Percentiles rank a stretch among this genome's conserved stretches.
These are phyloP conservation scores for Sporothrix globosa DNA, from an alignment of 2,329 filamentous ascomycete genomes.

Conservation along the genomic window DNA sequence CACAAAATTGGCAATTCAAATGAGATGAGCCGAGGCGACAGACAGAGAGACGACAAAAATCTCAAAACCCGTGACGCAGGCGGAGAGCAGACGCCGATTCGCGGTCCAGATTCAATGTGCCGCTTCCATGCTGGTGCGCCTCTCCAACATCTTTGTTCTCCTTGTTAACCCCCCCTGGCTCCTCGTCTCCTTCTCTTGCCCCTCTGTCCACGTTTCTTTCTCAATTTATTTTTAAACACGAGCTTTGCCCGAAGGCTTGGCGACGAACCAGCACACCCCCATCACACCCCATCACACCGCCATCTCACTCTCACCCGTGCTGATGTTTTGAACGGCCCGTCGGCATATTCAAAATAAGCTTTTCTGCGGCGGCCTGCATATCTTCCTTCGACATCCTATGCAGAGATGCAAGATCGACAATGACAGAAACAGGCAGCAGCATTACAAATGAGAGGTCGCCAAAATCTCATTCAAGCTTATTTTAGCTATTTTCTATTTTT, in stretches of 20 bases:
- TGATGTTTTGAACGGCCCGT: not conserved
- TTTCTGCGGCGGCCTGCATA: not conserved
- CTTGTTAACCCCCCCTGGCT: not conserved
- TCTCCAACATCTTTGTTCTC: not conserved
- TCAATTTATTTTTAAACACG: conserved; percentile 4
- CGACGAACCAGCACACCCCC: not conserved
- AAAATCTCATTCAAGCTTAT: not conserved
- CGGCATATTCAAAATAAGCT: conserved; percentile 1
- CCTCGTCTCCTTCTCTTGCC: not conserved
- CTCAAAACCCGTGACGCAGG: not conserved
- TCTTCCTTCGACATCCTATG: no score
- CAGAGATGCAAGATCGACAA: no score
- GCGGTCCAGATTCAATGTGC: not conserved
- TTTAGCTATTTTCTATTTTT: not conserved
- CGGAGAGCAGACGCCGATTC: not conserved
- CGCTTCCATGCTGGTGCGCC: not conserved
- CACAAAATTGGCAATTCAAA: not conserved
- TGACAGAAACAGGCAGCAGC: not conserved
- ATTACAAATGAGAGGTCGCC: not conserved
- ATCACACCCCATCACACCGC: not conserved
- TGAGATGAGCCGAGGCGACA: not conserved
- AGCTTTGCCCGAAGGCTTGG: not conserved
- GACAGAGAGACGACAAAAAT: no score
- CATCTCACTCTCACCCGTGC: not conserved
- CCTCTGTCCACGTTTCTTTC: not conserved